These are phyloP conservation scores for Cryptococcus jaspeensis DNA, from an alignment of 1,284 basidiomycete species.

Conservation along the genomic window DNA sequence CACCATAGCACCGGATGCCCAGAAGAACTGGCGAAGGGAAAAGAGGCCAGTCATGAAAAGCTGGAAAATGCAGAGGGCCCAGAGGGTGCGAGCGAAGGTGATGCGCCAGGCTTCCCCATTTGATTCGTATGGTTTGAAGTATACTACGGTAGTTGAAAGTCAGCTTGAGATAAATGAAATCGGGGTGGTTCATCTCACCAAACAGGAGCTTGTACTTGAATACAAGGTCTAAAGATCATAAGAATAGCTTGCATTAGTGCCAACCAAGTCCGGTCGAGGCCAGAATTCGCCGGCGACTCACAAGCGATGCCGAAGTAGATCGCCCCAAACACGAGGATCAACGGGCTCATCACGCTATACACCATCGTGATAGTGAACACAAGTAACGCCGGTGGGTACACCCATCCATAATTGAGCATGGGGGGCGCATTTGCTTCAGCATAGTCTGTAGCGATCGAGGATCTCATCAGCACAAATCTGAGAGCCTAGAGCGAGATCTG, in stretches of 20 bases:
- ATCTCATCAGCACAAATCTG: conserved; percentile 1
- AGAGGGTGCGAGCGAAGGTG: conserved; percentile 80
- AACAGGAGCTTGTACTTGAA: conserved; percentile 98
- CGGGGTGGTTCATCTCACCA: conserved; percentile 57
- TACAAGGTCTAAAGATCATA: conserved; percentile 62
- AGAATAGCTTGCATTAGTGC: conserved; percentile 16
- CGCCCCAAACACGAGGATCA: conserved; percentile 91
- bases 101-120: conserved; percentile 72
- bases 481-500: neutral
- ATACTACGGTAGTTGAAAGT: conserved; percentile 28
- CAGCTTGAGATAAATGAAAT: too few relatives aligned
- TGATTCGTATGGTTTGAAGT: conserved; percentile 52
- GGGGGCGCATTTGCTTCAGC: conserved; percentile 97
- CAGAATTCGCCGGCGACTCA: conserved; percentile 32
- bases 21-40: conserved; percentile 71
- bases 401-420: conserved; percentile 87
- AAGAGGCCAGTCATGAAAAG: conserved; percentile 94
- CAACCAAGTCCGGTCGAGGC: neutral
- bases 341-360: conserved; percentile 91
- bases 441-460: conserved; percentile 61
- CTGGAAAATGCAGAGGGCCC: conserved; percentile 80
- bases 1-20: conserved; percentile 69
- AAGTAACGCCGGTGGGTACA: conserved; percentile 92
- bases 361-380: conserved; percentile 93
- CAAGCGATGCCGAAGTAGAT: conserved; percentile 89